Evolutionary conservation across 202 grass and related monocot species (phyloP), one percentile per base, ranked within the genome.

Genomic region (Sporobolus alterniflorus): DNA sequence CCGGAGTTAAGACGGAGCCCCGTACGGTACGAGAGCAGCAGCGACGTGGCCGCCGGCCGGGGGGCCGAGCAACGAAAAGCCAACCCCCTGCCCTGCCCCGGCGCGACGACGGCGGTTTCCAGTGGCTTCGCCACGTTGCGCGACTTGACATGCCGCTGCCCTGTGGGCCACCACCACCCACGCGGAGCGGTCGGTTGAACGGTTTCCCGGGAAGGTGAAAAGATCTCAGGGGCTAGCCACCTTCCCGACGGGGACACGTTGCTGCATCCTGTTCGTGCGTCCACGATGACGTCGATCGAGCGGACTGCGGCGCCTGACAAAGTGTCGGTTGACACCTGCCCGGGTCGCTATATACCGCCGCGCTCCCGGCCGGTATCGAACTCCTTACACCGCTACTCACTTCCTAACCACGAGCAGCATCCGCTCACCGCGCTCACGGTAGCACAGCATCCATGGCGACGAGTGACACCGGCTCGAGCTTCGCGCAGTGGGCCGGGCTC

Each of bases 391-490:
- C 47, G 29, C 78, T 73, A 51, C 83, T 49, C 22, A 13, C 12
- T 3, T 52, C n/a, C 52, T 55, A 22, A 43, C 21, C 21, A 11
- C n/a, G 1, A 50, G 31, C 31, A 30, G 67, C 26, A 0, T 13
- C 46, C n/a, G n/a, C n/a, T n/a, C n/a, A n/a, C n/a, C n/a, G n/a
- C n/a, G n/a, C n/a, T n/a, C n/a, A n/a, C n/a, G n/a, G n/a, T n/a
- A n/a, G n/a, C n/a, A n/a, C n/a, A n/a, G n/a, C 30, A 18, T 50
- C 75, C 20, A 89, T 82, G 92, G 90, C 92, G 36, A 93, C 77
- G 78, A 94, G 92, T 10, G 92, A 89, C 82, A 73, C 87, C 32
- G 78, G 73, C 46, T 94, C 91, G 6, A 76, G 68, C 71, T 62
- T 89, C 28, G 67, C 85, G 18, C 34, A 86, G 3, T 92, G 88